These are phyloP conservation scores for Hamamelis virginiana DNA, from an alignment of 164 flowering plant species.

Conservation along the genomic window DNA sequence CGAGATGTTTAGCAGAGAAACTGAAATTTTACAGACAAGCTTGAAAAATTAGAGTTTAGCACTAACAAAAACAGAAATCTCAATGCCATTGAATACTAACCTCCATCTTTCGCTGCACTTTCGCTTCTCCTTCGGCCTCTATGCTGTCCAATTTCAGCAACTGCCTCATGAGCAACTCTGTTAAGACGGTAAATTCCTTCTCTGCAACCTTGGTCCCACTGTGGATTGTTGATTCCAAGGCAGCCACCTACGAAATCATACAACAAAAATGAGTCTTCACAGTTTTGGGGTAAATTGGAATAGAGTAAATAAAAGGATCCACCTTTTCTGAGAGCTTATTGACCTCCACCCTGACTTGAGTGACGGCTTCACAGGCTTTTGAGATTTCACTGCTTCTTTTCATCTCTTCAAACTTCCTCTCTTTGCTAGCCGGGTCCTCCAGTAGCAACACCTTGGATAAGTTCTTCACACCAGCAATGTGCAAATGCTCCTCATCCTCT, in stretches of 20 bases:
- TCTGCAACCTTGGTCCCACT: slow-evolving; percentile 53
- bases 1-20: not conserved
- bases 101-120: slow-evolving; percentile 63
- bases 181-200: slow-evolving; percentile 49
- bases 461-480: slow-evolving; percentile 53
- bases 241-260: slow-evolving; percentile 41
- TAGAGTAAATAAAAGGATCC: not conserved
- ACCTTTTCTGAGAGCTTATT: slow-evolving; percentile 71
- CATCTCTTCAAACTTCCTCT: slow-evolving; percentile 25
- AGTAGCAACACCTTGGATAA: slow-evolving; percentile 49
- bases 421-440: slow-evolving; percentile 45
- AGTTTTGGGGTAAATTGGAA: not conserved
- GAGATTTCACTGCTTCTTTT: slow-evolving; percentile 31
- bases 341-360: slow-evolving; percentile 55
- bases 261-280: not conserved
- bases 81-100: slow-evolving; percentile 26
- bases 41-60: not conserved
- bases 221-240: slow-evolving; percentile 42
- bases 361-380: slow-evolving; percentile 54
- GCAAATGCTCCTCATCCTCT: slow-evolving; percentile 46
- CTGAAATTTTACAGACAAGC: not conserved
- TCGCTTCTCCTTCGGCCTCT: slow-evolving; percentile 84
- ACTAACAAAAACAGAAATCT: not conserved
- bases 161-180: slow-evolving; percentile 67
- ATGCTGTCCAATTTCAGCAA: slow-evolving; percentile 70